Evolutionary conservation across 2,329 filamentous ascomycete genomes (phyloP).

Genomic region (Nemania abortiva): DNA sequence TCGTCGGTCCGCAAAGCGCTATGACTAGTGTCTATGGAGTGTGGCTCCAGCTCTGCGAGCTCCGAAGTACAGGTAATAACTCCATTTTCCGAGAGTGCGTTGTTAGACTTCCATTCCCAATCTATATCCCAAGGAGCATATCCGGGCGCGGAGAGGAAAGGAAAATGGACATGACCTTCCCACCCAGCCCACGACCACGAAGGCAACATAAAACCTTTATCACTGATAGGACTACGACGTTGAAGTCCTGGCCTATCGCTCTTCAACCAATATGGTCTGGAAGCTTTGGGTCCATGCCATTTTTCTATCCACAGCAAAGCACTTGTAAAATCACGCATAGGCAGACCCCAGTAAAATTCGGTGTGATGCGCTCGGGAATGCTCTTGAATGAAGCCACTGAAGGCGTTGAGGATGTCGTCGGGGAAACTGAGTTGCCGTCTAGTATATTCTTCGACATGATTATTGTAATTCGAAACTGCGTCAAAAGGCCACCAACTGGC

Average conservation of each 20-base stretch:
- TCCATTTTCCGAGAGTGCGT: neutral
- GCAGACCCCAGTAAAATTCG: slow-evolving; percentile 2
- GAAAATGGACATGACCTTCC: neutral
- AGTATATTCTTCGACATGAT: neutral
- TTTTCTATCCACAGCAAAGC: neutral
- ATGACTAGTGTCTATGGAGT: neutral
- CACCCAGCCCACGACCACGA: slow-evolving; percentile 3
- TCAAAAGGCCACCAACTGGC: neutral
- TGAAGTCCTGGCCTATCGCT: neutral
- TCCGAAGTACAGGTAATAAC: neutral
- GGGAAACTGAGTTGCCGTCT: neutral
- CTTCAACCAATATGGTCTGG: neutral
- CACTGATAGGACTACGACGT: neutral
- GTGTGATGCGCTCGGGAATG: neutral
- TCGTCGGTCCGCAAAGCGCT: neutral
- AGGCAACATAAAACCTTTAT: neutral
- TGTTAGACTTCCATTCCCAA: neutral
- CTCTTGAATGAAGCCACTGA: neutral
- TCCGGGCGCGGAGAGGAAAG: neutral
- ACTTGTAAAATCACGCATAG: neutral
- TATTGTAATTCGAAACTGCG: neutral
- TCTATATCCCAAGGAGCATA: neutral
- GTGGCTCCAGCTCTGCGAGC: neutral
- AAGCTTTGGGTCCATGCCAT: neutral
- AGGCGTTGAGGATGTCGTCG: neutral